A percentile compares a stretch with the other conserved stretches of the same genome.
Evolutionary conservation across 352 stramenopile genomes (phyloP).

Genomic region (Plasmopara viticola): DNA sequence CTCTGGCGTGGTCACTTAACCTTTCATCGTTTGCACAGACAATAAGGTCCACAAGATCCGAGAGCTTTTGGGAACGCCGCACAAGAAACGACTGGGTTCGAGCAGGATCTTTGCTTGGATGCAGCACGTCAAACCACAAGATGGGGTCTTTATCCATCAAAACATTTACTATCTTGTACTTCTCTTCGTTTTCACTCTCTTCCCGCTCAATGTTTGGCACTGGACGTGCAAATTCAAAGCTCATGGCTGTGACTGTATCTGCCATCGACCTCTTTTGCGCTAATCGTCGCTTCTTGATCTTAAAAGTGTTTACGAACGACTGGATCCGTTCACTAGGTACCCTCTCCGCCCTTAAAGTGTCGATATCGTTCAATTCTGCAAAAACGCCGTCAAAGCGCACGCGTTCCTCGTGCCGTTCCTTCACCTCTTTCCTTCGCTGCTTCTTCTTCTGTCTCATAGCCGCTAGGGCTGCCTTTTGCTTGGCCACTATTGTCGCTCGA

Average conservation of each 20-base stretch:
- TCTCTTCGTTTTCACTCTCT: slow-evolving; percentile 1
- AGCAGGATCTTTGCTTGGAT: slow-evolving; percentile 56
- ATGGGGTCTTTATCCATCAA: slow-evolving; percentile 39
- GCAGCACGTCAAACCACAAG: slow-evolving; percentile 66
- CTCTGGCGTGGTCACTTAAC: slow-evolving; percentile 28
- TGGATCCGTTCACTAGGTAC: slow-evolving; percentile 40
- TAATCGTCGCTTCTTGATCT: slow-evolving; percentile 40
- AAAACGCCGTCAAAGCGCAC: slow-evolving; percentile 26
- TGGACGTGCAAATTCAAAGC: slow-evolving; percentile 60
- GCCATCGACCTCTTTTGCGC: slow-evolving; percentile 50
- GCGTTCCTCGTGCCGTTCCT: slow-evolving; percentile 25
- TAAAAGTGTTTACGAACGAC: slow-evolving; percentile 44
- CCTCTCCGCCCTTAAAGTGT: slow-evolving; percentile 33
- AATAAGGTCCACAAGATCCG: slow-evolving; percentile 50
- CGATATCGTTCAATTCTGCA: slow-evolving; percentile 33
- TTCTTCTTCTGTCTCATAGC: slow-evolving; percentile 13
- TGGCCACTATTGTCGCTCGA: slow-evolving; percentile 19
- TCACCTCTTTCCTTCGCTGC: slow-evolving; percentile 20
- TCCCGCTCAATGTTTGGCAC: slow-evolving; percentile 12
- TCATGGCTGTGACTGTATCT: slow-evolving; percentile 44
- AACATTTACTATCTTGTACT: neutral
- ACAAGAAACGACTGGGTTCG: slow-evolving; percentile 72
- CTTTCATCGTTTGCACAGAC: slow-evolving; percentile 64
- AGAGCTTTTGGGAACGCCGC: slow-evolving; percentile 44
- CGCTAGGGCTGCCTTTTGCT: slow-evolving; percentile 13